Conservation (phyloP, 768 basidiomycete species). For the Calocybe indica region DNA sequence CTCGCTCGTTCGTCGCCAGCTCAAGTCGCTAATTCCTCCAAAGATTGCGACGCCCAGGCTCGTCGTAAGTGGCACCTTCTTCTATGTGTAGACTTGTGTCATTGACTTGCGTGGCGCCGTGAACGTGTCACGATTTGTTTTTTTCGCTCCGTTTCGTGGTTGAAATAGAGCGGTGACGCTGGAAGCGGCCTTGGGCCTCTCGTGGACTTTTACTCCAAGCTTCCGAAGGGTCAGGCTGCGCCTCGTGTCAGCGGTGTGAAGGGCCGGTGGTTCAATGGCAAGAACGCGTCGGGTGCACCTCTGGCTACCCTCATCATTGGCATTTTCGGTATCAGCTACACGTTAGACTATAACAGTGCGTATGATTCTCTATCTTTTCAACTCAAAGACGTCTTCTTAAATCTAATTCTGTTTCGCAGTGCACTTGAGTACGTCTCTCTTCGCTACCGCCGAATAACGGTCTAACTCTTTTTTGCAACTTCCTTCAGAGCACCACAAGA, state of each 20-base stretch:
- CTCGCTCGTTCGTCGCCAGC: conserved; percentile 78
- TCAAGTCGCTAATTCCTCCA: conserved; percentile 83
- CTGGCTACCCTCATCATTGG: conserved; percentile 56
- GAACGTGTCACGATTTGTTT: conserved; percentile 2
- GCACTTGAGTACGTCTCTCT: conserved; percentile 67
- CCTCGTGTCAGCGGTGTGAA: conserved; percentile 63
- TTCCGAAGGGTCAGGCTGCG: conserved; percentile 83
- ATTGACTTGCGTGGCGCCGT: no score
- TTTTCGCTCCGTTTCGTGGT: no score
- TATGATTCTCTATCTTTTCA: conserved; percentile 17
- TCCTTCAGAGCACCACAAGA: conserved; percentile 79
- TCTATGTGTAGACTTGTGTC: background rate
- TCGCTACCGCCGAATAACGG: background rate
- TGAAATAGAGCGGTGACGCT: conserved; percentile 73
- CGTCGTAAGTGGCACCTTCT: conserved; percentile 50
- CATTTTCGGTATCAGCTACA: conserved; percentile 77
- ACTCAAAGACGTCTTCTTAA: background rate
- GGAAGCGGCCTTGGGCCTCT: conserved; percentile 78
- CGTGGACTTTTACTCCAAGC: conserved; percentile 94
- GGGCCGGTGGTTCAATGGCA: conserved; percentile 77
- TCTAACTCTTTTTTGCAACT: conserved; percentile 13
- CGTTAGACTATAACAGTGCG: conserved; percentile 87
- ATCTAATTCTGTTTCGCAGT: conserved; percentile 35
- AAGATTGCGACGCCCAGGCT: conserved; percentile 91
- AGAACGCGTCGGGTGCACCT: conserved; percentile 76